Conservation (phyloP, 345 rosid species). For the Nephelium lappaceum region DNA sequence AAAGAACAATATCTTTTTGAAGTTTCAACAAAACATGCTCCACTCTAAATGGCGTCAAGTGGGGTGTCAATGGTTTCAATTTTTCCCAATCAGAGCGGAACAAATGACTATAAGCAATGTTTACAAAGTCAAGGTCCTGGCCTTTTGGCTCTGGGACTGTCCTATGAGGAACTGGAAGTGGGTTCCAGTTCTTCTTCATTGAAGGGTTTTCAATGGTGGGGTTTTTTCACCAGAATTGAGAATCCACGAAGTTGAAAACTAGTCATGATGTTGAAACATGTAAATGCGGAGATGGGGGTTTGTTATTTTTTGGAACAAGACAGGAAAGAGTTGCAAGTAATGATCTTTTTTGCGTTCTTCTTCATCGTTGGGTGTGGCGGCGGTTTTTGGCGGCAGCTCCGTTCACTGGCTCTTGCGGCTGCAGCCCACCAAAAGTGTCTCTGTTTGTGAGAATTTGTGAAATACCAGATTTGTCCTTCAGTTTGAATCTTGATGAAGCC, state of each 20-base stretch:
- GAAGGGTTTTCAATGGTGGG: slow-evolving; percentile 13
- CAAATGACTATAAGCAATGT: slow-evolving; percentile 78
- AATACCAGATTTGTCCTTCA: no score
- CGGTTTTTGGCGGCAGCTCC: neutral
- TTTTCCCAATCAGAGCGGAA: slow-evolving; percentile 79
- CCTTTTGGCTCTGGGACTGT: slow-evolving; percentile 64
- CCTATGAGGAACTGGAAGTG: slow-evolving; percentile 72
- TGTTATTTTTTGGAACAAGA: neutral
- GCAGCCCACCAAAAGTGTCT: neutral
- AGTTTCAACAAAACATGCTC: slow-evolving; percentile 62
- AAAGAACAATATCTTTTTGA: slow-evolving; percentile 64
- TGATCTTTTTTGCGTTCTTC: neutral
- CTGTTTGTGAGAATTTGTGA: no score
- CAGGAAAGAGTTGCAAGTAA: neutral
- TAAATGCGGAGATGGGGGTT: neutral
- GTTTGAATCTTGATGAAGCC: no score
- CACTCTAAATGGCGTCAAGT: slow-evolving; percentile 56
- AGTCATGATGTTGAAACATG: slow-evolving; percentile 14
- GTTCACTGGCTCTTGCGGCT: neutral
- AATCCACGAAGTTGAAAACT: slow-evolving; percentile 25
- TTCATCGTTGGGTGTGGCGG: neutral
- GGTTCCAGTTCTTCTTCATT: slow-evolving; percentile 26
- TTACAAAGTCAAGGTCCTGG: slow-evolving; percentile 85
- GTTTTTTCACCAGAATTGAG: slow-evolving; percentile 29
- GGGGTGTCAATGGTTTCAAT: slow-evolving; percentile 45